These are phyloP conservation scores for Tetramitus jugosus DNA, from an alignment of 208 protist species.

Conservation along the genomic window DNA sequence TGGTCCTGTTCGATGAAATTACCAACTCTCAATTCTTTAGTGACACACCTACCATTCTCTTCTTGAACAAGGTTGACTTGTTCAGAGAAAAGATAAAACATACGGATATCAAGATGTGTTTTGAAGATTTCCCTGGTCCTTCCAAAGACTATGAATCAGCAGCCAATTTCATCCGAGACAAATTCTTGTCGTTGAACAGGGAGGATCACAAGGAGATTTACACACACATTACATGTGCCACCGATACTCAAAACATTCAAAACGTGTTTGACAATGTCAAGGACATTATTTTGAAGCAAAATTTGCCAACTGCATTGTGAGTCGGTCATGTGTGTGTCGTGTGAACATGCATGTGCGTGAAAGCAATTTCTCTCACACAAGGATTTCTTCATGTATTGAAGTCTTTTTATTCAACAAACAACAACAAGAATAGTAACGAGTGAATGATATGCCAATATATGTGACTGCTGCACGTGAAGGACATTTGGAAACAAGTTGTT, in stretches of 20 bases:
- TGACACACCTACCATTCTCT: constrained; percentile 59
- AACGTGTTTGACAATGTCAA: constrained; percentile 27
- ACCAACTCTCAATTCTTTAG: constrained; percentile 58
- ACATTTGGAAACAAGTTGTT: no score
- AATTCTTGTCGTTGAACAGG: constrained; percentile 4
- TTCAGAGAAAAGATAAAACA: constrained; percentile 59
- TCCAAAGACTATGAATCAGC: constrained; percentile 1
- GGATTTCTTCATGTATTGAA: no score
- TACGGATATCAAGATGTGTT: neutral
- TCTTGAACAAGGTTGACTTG: constrained; percentile 72
- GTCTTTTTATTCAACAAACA: no score
- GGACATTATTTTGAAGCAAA: constrained; percentile 17
- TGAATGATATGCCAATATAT: no score
- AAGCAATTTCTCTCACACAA: no score
- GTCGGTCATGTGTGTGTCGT: no score
- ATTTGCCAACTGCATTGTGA: no score
- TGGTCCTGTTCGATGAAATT: constrained; percentile 65
- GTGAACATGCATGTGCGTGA: no score
- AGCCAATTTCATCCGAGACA: neutral
- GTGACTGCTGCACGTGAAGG: no score
- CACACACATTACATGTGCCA: constrained; percentile 24
- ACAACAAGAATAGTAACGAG: no score
- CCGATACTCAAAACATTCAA: constrained; percentile 29
- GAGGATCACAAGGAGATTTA: neutral
- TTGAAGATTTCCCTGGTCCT: neutral